These are phyloP conservation scores for Hyaloscypha bicolor DNA, from an alignment of 495 filamentous ascomycete species.

Conservation along the genomic window DNA sequence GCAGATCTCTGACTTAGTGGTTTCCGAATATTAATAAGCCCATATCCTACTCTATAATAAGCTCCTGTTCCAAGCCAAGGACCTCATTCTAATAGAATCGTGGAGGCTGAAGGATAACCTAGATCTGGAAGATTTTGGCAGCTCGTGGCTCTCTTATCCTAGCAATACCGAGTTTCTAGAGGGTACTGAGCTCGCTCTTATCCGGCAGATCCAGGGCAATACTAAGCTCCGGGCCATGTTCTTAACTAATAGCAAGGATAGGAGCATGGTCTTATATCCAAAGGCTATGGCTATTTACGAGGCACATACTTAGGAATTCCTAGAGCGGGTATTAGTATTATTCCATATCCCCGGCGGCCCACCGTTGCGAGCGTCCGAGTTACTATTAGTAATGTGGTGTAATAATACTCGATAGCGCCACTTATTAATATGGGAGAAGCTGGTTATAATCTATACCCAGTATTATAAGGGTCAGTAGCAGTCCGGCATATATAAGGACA, in stretches of 20 bases:
- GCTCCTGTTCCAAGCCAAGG: constrained; percentile 15
- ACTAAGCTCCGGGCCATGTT: constrained; percentile 19
- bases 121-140: constrained; percentile 19
- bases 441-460: constrained; percentile 15
- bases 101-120: constrained; percentile 21
- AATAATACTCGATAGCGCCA: constrained; percentile 2
- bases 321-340: background rate
- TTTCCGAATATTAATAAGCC: constrained; percentile 20
- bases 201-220: constrained; percentile 12
- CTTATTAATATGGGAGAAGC: constrained; percentile 9
- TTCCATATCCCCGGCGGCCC: background rate
- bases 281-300: background rate
- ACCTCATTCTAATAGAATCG: constrained; percentile 7
- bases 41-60: constrained; percentile 20
- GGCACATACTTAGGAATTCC: background rate
- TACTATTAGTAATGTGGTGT: background rate
- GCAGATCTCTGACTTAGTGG: constrained; percentile 14
- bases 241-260: background rate
- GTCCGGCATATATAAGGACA: too few relatives aligned
- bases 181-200: constrained; percentile 1
- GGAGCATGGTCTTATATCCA: constrained; percentile 1
- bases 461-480: background rate
- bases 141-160: constrained; percentile 20
- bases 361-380: constrained; percentile 11
- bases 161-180: constrained; percentile 1